Evolutionary conservation across 805 yeast species (phyloP).

Genomic region (Lipomyces chichibuensis): DNA sequence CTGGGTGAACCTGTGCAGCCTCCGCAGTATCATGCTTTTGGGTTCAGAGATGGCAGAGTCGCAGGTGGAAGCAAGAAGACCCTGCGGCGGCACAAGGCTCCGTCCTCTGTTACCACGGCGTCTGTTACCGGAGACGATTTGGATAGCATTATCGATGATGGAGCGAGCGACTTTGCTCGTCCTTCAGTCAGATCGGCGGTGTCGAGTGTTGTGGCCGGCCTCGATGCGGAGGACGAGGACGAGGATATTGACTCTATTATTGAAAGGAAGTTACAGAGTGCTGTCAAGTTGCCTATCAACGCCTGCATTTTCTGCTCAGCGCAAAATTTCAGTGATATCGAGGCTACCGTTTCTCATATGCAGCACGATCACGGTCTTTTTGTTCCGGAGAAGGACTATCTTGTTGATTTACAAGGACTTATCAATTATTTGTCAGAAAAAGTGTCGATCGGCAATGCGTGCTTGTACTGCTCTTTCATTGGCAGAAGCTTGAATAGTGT

Average conservation of each 20-base stretch:
- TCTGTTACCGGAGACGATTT: constrained; percentile 6
- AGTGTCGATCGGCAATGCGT: constrained; percentile 79
- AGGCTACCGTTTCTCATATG: constrained; percentile 74
- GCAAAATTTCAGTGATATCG: constrained; percentile 55
- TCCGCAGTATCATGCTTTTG: not conserved
- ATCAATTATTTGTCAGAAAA: constrained; percentile 76
- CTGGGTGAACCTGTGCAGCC: constrained; percentile 12
- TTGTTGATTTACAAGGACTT: constrained; percentile 71
- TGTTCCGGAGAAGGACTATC: constrained; percentile 77
- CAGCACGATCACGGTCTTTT: constrained; percentile 78
- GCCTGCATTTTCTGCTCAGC: constrained; percentile 51
- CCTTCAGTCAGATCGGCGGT: not conserved
- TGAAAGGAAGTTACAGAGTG: constrained; percentile 30
- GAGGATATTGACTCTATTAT: constrained; percentile 31
- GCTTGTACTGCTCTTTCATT: constrained; percentile 79
- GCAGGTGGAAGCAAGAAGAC: constrained; percentile 23
- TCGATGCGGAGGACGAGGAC: constrained; percentile 23
- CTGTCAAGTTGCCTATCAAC: constrained; percentile 41
- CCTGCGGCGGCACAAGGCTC: constrained; percentile 9
- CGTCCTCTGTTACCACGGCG: not conserved
- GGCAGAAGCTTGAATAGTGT: constrained; percentile 86
- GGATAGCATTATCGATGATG: constrained; percentile 2
- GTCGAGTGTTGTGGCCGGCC: not conserved
- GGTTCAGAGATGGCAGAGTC: constrained; percentile 22
- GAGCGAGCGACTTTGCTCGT: not conserved